Evolutionary conservation across 805 yeast species (phyloP), one percentile per base, ranked within the genome.

Genomic region (Nematodospora valgi): DNA sequence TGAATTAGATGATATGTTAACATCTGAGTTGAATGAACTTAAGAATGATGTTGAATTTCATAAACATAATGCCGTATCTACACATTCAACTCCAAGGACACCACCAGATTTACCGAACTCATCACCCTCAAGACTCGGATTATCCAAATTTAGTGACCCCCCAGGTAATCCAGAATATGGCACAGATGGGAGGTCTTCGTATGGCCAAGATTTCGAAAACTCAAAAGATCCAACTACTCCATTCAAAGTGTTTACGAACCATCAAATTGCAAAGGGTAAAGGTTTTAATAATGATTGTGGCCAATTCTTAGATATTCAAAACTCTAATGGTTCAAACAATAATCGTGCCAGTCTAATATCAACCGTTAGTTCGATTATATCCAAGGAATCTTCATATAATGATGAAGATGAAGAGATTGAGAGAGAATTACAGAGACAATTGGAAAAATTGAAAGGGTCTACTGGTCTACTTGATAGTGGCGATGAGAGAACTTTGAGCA

Each of bases 311-410:
- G 41, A 40, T 24, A 23, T n/a, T 21, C 30, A 38, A 9, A 30
- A 30, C 17, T n/a, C 25, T 15, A 23, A 14, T 21, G 27, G 28
- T n/a, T n/a, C 24, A 3, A 15, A 37, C 10, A 19, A 14, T 3
- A 21, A 19, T 4, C 51, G 68, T 37, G 41, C 52, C 28, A 60
- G 68, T 35, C 68, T 59, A 28, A 39, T 63, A 17, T 65, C 72
- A 8, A 67, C 63, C 53, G 63, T 65, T 9, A 64, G 70, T 37
- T 65, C 71, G 0, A 62, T 67, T 32, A 54, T 67, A 20, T 63
- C 69, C 5, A 65, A 62, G 40, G 65, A 52, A 13, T 52, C 55
- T 4, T 13, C 18, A 13, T 41, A 40, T 27, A 48, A 51, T 29
- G 51, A 55, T 8, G 65, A 61, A 9, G 65, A 59, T 4, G 60